Evolutionary conservation across 352 stramenopile species (phyloP), one percentile per base, ranked within the genome.

Genomic region (Pythium sukuiense): DNA sequence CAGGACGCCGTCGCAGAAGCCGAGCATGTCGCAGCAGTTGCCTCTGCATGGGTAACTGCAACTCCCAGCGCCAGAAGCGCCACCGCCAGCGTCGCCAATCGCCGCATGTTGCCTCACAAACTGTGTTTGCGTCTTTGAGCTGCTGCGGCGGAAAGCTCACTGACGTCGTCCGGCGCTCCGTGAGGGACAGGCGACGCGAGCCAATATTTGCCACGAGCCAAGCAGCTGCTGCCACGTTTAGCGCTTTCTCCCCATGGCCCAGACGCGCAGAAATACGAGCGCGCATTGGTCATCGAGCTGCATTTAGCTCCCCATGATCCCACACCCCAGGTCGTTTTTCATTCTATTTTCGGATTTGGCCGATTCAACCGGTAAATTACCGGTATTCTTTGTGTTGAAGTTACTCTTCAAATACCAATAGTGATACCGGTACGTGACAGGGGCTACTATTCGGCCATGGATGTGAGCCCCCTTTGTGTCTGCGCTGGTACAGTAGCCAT

Each of bases 11-110:
- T 72, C n/a, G 82, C 81, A 4, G 61, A 67, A 5, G 73, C 71
- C 1, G 86, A 94, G 57, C 86, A 94, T 33, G 79, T 80, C 2
- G 67, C 57, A 2, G 72, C 64, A 6, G 57, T 59, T 11, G 45
- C 70, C 18, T 55, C 61, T 26, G 16, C 16, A 27, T 56, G 16
- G 7, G 27, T 7, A 61, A 7, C 14, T 2, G 11, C 33, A 5
- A 24, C 43, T 26, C 20, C 20, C 20, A 70, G 33, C 50, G 61
- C 55, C 27, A 63, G 13, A 12, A 65, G 18, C 50, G 61, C 61
- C 3, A 57, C 41, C 18, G 48, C 50, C 13, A 69, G 16, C 49
- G 39, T 27, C 27, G 26, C 32, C 5, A 60, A 8, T 24, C 46
- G 43, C 35, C 35, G 49, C 56, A 63, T 66, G 27, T 16, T 59